Percentiles rank a stretch among this genome's conserved stretches.
Evolutionary conservation across 2,329 filamentous ascomycete genomes (phyloP).

Genomic region (Chaetothyriales sp.): DNA sequence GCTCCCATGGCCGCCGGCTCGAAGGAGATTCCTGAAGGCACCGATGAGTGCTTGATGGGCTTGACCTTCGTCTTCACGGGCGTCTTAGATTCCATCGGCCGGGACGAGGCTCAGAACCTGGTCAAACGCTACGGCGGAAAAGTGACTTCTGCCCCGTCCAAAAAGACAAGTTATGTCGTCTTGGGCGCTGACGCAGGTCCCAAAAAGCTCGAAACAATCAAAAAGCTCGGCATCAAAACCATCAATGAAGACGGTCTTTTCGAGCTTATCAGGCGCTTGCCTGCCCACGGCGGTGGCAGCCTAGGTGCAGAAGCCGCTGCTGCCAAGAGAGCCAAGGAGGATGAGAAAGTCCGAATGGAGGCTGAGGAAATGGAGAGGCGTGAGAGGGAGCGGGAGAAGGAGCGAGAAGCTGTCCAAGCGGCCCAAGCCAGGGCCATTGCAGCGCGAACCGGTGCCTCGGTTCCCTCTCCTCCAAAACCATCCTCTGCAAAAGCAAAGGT

Average conservation of each 20-base stretch:
- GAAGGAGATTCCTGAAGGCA: slow-evolving; percentile 65
- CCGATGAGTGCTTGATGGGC: slow-evolving; percentile 78
- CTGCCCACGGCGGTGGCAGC: slow-evolving; percentile 73
- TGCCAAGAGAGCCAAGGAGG: slow-evolving; percentile 72
- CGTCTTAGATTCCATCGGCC: slow-evolving; percentile 61
- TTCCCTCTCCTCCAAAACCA: slow-evolving; percentile 26
- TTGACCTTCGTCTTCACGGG: slow-evolving; percentile 94
- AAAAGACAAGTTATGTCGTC: slow-evolving; percentile 88
- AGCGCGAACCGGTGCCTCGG: slow-evolving; percentile 27
- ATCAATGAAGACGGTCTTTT: slow-evolving; percentile 92
- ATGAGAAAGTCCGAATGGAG: slow-evolving; percentile 66
- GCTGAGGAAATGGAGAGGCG: slow-evolving; percentile 76
- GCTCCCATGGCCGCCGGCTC: slow-evolving; percentile 50
- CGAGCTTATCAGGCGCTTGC: slow-evolving; percentile 65
- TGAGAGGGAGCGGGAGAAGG: slow-evolving; percentile 44
- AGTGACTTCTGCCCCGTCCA: slow-evolving; percentile 69
- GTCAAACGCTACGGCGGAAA: slow-evolving; percentile 94
- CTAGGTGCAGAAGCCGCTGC: slow-evolving; percentile 76
- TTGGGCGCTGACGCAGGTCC: slow-evolving; percentile 84
- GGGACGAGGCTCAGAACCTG: slow-evolving; percentile 71
- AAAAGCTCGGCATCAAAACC: slow-evolving; percentile 65
- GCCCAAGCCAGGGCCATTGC: slow-evolving; percentile 28
- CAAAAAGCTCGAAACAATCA: slow-evolving; percentile 80
- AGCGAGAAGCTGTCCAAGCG: slow-evolving; percentile 32
- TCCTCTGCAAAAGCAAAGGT: slow-evolving; percentile 30